A percentile compares a stretch with the other conserved stretches of the same genome.
Evolutionary conservation across 352 stramenopile genomes (phyloP).

Genomic region (Phytophthora fragariae): DNA sequence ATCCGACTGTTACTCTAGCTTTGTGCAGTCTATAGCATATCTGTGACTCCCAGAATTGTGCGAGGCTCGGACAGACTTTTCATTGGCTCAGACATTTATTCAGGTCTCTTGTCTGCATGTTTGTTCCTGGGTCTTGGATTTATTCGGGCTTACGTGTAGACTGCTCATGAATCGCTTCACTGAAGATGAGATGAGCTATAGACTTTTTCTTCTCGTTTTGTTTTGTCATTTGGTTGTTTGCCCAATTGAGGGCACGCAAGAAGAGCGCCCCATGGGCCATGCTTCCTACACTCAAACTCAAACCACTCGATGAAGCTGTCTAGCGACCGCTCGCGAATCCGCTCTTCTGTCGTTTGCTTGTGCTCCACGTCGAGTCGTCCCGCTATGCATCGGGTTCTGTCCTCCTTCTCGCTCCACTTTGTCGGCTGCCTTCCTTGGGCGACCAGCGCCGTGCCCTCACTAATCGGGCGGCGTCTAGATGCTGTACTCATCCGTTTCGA

Average conservation of each 20-base stretch:
- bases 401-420: slow-evolving; percentile 8
- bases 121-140: too few relatives aligned
- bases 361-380: slow-evolving; percentile 18
- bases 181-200: slow-evolving; percentile 13
- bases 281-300: slow-evolving; percentile 37
- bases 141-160: not conserved
- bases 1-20: too few relatives aligned
- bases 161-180: too few relatives aligned
- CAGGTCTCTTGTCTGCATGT: too few relatives aligned
- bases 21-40: too few relatives aligned
- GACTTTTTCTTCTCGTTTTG: slow-evolving; percentile 25
- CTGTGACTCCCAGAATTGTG: too few relatives aligned
- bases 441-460: slow-evolving; percentile 18
- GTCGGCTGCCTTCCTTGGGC: slow-evolving; percentile 42
- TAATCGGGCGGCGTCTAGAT: slow-evolving; percentile 50
- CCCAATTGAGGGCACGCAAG: slow-evolving; percentile 27
- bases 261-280: slow-evolving; percentile 22
- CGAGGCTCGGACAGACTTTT: too few relatives aligned
- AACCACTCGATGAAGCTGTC: slow-evolving; percentile 39
- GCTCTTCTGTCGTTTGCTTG: slow-evolving; percentile 19
- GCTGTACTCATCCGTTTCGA: slow-evolving; percentile 87
- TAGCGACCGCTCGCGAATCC: slow-evolving; percentile 26
- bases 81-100: too few relatives aligned
- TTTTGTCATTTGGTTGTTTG: slow-evolving; percentile 38
- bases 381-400: slow-evolving; percentile 19